These are phyloP conservation scores for Paecilomyces niveus DNA, from an alignment of 2,329 filamentous ascomycete species.

Conservation along the genomic window DNA sequence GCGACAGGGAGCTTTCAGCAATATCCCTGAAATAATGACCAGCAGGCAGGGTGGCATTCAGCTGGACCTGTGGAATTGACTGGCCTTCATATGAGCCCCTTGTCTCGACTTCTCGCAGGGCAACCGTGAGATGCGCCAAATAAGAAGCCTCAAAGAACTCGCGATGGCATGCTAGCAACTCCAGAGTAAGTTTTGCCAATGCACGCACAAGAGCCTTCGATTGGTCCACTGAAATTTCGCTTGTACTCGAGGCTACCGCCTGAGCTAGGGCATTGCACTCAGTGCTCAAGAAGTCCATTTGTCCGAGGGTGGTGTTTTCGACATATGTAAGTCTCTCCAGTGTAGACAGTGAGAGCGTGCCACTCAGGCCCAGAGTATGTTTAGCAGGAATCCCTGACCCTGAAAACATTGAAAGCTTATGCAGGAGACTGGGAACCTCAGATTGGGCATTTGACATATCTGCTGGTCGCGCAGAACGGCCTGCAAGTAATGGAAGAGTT, in stretches of 20 bases:
- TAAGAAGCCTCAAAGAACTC: constrained; percentile 26
- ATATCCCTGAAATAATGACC: constrained; percentile 31
- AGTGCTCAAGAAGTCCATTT: constrained; percentile 56
- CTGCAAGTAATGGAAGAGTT: constrained; percentile 30
- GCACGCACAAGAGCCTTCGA: constrained; percentile 43
- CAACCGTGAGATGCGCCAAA: constrained; percentile 14
- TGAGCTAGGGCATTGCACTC: constrained; percentile 58
- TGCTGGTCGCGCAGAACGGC: constrained; percentile 26
- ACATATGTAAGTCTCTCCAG: constrained; percentile 50
- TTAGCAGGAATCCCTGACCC: constrained; percentile 21
- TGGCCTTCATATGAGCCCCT: constrained; percentile 10
- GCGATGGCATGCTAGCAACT: constrained; percentile 27
- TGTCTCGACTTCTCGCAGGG: constrained; percentile 18
- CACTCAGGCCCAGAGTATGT: constrained; percentile 40
- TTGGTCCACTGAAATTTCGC: constrained; percentile 46
- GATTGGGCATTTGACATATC: constrained; percentile 26
- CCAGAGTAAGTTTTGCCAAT: constrained; percentile 32
- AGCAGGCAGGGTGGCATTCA: constrained; percentile 14
- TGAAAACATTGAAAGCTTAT: constrained; percentile 29
- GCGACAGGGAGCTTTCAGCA: constrained; percentile 21
- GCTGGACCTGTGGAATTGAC: constrained; percentile 7
- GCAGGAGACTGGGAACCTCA: constrained; percentile 26
- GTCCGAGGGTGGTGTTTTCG: constrained; percentile 49
- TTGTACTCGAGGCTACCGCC: constrained; percentile 46
- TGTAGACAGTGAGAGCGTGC: constrained; percentile 45